A percentile compares a stretch with the other conserved stretches of the same genome.
phyloP scores from a whole-genome alignment of 352 stramenopile species.

The Pilasporangium apinafurcum region DNA sequence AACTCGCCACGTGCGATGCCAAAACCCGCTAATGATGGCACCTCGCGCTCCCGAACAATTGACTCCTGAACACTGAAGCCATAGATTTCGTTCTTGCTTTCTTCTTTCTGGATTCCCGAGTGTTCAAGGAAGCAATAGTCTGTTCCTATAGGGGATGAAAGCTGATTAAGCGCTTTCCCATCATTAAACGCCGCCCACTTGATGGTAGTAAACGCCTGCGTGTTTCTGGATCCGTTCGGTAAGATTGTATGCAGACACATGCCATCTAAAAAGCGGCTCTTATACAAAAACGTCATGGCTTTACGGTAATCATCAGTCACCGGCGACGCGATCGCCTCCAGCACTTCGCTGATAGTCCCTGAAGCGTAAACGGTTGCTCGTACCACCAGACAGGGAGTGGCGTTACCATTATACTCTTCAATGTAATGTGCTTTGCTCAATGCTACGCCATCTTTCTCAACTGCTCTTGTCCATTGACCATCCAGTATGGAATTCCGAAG shows the following conservation, averaged over 20 bases:
- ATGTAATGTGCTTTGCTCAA: conserved; percentile 64
- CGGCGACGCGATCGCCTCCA: conserved; percentile 56
- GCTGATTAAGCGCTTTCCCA: conserved; percentile 14
- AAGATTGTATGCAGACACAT: conserved; percentile 49
- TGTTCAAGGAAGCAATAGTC: conserved; percentile 84
- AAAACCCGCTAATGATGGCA: conserved; percentile 47
- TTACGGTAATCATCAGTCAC: conserved; percentile 63
- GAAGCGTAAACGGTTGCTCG: conserved; percentile 46
- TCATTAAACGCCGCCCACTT: conserved; percentile 76
- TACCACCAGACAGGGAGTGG: conserved; percentile 48
- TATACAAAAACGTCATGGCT: conserved; percentile 61
- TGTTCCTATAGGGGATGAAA: conserved; percentile 23
- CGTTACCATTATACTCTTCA: conserved; percentile 1
- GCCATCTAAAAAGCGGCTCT: conserved; percentile 48
- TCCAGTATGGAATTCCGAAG: conserved; percentile 37
- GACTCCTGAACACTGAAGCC: conserved; percentile 71
- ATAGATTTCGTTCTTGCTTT: conserved; percentile 18
- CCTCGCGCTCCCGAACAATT: conserved; percentile 48
- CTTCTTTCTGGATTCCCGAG: conserved; percentile 33
- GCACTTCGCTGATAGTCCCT: conserved; percentile 52
- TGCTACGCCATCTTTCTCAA: conserved; percentile 46
- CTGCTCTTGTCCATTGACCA: conserved; percentile 50
- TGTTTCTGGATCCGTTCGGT: conserved; percentile 11
- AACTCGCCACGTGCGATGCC: conserved; percentile 47
- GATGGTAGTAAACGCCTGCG: conserved; percentile 53